These are phyloP conservation scores for Coemansia sp. DNA, from an alignment of 192 early-diverging fungal genomes.

Conservation along the genomic window DNA sequence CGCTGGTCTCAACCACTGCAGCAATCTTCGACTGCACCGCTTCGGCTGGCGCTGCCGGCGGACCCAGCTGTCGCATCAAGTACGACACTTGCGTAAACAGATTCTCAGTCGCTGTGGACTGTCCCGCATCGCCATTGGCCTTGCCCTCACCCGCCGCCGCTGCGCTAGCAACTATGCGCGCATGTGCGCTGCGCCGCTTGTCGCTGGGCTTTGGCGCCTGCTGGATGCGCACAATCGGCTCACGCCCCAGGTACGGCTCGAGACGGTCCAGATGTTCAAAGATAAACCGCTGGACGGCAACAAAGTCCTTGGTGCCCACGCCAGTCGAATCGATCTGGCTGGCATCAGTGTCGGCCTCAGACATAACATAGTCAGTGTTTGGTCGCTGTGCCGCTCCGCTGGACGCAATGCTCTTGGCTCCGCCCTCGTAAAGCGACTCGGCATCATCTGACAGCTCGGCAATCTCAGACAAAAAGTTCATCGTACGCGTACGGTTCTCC, in stretches of 20 bases:
- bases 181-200: slow-evolving; percentile 33
- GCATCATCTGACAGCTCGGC: slow-evolving; percentile 56
- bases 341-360: slow-evolving; percentile 31
- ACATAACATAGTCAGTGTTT: slow-evolving; percentile 33
- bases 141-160: slow-evolving; percentile 1
- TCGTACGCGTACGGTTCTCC: slow-evolving; percentile 78
- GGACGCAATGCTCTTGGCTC: slow-evolving; percentile 41
- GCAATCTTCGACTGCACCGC: slow-evolving; percentile 25
- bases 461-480: slow-evolving; percentile 77
- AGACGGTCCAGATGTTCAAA: slow-evolving; percentile 71
- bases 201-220: slow-evolving; percentile 33
- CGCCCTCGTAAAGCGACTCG: slow-evolving; percentile 46
- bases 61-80: slow-evolving; percentile 84
- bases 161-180: slow-evolving; percentile 11
- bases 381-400: slow-evolving; percentile 30
- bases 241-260: slow-evolving; percentile 63
- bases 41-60: slow-evolving; percentile 64
- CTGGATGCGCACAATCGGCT: slow-evolving; percentile 50
- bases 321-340: slow-evolving; percentile 22
- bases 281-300: slow-evolving; percentile 65
- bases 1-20: slow-evolving; percentile 21
- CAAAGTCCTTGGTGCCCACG: slow-evolving; percentile 53
- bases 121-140: slow-evolving; percentile 8
- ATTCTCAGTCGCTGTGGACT: slow-evolving; percentile 60
- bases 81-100: slow-evolving; percentile 79